Evolutionary conservation across 2,329 filamentous ascomycete species (phyloP), one percentile per base, ranked within the genome.

Genomic region (Pyricularia sp.): DNA sequence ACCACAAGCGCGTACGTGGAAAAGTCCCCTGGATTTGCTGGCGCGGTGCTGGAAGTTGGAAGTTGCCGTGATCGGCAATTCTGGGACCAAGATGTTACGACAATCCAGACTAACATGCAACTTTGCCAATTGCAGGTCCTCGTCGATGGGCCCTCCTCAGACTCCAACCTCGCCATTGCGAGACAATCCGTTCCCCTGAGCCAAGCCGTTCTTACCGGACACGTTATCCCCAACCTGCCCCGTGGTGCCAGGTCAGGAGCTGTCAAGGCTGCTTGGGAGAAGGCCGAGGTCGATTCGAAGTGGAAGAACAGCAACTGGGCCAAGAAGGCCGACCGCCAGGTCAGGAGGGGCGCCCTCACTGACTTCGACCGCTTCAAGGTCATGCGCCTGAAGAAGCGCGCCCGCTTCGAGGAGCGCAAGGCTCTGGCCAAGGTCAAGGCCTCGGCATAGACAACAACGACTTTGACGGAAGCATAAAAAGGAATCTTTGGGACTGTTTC

Each of bases 331-430:
- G 89, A 89, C 76, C 91, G 92, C 85, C 87, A 88, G 78, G 87
- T 92, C 83, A 91, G 92, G 86, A 92, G 95, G 87, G 91, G 91
- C 86, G 88, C 89, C 79, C 87, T 99, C 76, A 96, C 90, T 84
- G 95, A 99, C 88, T 99, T 99, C 81, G 95, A 99, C 88, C 91
- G 95, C 83, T 99, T 98, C 93, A 97, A 99, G 92, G 95, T 98
- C 78, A 88, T 98, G 89, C 91, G 94, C 84, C 88, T 98, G 85
- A 96, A 94, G 91, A 99, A 99, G 90, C 94, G 97, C 91, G 92
- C 94, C 82, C 92, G 94, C 82, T 98, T 96, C 86, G 94, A 97
- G 88, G 91, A 97, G 84, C 91, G 91, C 85, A 98, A 97, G 91
- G 90, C 92, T 79, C 87, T 96, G 81, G 92, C 93, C 81, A 97